A percentile compares a stretch with the other conserved stretches of the same genome.
Evolutionary conservation across 257 asterid species (phyloP).

Genomic region (Solanum acaule): DNA sequence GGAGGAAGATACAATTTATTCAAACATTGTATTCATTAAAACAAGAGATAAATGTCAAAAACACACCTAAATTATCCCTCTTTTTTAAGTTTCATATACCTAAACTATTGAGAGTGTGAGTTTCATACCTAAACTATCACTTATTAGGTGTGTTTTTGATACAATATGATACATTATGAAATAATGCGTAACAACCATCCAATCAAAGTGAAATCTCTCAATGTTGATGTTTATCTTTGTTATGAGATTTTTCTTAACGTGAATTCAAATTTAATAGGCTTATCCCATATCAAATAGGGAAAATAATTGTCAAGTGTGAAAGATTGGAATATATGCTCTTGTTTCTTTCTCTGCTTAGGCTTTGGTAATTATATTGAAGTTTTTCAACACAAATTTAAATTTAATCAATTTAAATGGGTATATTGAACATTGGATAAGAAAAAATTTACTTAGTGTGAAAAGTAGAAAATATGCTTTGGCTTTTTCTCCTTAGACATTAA

Average conservation of each 20-base stretch:
- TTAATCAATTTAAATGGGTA: not conserved
- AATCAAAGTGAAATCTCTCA: not conserved
- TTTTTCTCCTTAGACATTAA: not conserved
- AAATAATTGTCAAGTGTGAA: not conserved
- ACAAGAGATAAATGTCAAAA: too few species aligned
- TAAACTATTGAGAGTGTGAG: too few species aligned
- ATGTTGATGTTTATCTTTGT: not conserved
- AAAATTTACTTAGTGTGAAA: not conserved
- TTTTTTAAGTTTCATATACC: too few species aligned
- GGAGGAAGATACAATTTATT: not conserved
- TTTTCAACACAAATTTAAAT: too few species aligned
- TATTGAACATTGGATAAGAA: not conserved
- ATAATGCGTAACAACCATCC: not conserved
- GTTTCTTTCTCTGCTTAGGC: not conserved
- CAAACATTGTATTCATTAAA: too few species aligned
- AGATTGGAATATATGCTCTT: not conserved
- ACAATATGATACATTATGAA: too few species aligned
- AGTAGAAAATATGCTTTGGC: not conserved
- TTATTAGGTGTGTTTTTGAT: too few species aligned
- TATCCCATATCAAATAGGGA: accelerated
- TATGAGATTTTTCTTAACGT: not conserved
- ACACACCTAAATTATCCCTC: too few species aligned
- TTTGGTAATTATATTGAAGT: not conserved
- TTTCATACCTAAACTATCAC: too few species aligned
- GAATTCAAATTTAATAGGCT: too few species aligned